phyloP scores from a whole-genome alignment of 1,284 basidiomycete genomes.

The Stygiomarasmius scandens region DNA sequence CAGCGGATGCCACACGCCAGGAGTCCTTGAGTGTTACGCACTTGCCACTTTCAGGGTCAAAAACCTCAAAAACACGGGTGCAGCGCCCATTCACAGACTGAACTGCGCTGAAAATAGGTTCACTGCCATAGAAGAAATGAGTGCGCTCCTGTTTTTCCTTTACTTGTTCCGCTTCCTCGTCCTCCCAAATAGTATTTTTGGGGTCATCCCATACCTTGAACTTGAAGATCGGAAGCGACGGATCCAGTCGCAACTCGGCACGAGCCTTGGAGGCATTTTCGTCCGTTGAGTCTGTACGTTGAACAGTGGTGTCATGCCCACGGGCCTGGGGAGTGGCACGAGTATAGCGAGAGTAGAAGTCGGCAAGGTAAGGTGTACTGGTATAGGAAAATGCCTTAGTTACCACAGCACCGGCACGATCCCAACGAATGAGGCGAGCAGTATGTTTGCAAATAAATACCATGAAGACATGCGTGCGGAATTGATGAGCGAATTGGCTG shows the following conservation, averaged over 20 bases:
- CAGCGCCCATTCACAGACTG: conserved; percentile 3
- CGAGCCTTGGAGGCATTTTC: background rate
- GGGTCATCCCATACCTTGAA: background rate
- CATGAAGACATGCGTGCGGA: no score
- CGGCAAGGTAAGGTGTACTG: background rate
- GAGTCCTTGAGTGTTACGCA: conserved; percentile 8
- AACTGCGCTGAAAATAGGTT: background rate
- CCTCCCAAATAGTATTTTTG: no score
- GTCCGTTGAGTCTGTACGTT: background rate
- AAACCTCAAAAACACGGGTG: background rate
- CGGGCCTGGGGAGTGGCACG: background rate
- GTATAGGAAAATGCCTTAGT: background rate
- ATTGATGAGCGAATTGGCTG: no score
- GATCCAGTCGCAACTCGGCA: background rate
- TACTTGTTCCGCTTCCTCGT: background rate
- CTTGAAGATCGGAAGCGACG: background rate
- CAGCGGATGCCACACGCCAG: conserved; percentile 22
- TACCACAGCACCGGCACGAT: background rate
- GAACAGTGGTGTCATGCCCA: conserved; percentile 1
- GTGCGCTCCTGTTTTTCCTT: no score
- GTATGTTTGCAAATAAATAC: background rate
- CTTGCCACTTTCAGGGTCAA: background rate
- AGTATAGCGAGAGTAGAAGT: conserved; percentile 6
- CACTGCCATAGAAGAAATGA: background rate
- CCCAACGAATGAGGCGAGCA: background rate